Evolutionary conservation across 306 rosid genomes (phyloP), one percentile per base, ranked within the genome.

Genomic region (Senna siamea): DNA sequence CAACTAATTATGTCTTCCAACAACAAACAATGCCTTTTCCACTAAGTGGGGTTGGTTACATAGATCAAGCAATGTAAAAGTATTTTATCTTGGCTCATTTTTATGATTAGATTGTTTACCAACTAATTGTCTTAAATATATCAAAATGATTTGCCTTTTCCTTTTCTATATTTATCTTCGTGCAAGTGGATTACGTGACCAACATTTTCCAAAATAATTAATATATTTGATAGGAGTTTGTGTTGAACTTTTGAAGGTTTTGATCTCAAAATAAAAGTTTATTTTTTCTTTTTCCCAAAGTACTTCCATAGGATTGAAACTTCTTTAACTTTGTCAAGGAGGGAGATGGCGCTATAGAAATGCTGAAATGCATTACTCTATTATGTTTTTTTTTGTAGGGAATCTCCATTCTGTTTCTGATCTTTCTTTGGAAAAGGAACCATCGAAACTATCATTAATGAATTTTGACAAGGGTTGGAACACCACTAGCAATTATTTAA

Each of bases 311-410:
- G 18, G 34, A 43, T 62, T 35, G 38, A 23, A 47, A 37, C 53
- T 22, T 56, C 55, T 48, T 66, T 6, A 73, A 62, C 72, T 70
- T 63, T 54, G 30, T 44, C 70, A 28, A 40, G n/a, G n/a, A n/a
- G n/a, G 63, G 32, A 7, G 66, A 72, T 72, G 12, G 34, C 55
- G 61, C 59, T 82, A 63, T 66, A 37, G 52, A 56, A 81, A 60
- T 51, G 73, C 64, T 79, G 61, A 62, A 56, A 46, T 75, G 66
- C 74, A 67, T 75, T 46, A 69, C 74, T 58, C 15, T 72, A 38
- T 69, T 50, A 43, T n/a, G n/a, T 26, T 75, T 75, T 92, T 53
- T 73, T 83, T 63, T 85, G 82, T 89, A 88, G 96, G 83, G 75
- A 72, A 72, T 79, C 69, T 74, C 63, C 58, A 72, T 76, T 76